Percentiles rank a stretch among this genome's conserved stretches.
phyloP scores from a whole-genome alignment of 495 filamentous ascomycete genomes.

The Niebla homalea region DNA sequence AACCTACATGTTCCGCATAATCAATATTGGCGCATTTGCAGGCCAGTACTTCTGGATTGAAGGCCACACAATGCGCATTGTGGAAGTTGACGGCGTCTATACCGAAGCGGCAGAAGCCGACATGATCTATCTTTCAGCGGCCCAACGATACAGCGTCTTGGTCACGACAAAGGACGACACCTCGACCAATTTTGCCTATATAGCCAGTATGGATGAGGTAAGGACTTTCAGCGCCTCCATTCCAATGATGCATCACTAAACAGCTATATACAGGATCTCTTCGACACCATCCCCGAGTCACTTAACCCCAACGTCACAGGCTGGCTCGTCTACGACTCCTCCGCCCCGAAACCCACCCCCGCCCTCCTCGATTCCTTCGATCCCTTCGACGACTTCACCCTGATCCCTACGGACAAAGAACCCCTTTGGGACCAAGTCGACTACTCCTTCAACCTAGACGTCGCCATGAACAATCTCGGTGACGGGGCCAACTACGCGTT shows the following conservation, averaged over 20 bases:
- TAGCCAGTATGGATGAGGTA: constrained; percentile 40
- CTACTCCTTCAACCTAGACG: constrained; percentile 45
- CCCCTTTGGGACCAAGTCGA: constrained; percentile 43
- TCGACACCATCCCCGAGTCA: constrained; percentile 48
- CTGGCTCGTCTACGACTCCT: constrained; percentile 56
- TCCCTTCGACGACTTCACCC: constrained; percentile 57
- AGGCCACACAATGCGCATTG: constrained; percentile 45
- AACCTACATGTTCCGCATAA: constrained; percentile 53
- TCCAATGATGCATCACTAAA: not conserved
- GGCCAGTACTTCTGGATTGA: constrained; percentile 35
- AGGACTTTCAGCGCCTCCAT: not conserved
- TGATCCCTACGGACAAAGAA: constrained; percentile 53
- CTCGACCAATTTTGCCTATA: constrained; percentile 40
- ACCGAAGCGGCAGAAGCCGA: constrained; percentile 43
- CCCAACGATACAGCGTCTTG: constrained; percentile 60
- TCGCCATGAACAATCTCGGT: constrained; percentile 57
- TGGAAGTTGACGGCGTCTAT: constrained; percentile 64
- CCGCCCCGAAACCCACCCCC: constrained; percentile 38
- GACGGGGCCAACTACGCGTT: constrained; percentile 73
- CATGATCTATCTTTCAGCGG: constrained; percentile 49
- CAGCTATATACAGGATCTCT: constrained; percentile 40
- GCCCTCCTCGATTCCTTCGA: constrained; percentile 40
- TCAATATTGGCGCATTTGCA: constrained; percentile 45
- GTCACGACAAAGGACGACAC: constrained; percentile 40
- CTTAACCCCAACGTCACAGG: constrained; percentile 65